Percentiles rank a stretch among this genome's conserved stretches.
Conservation (phyloP, 2,329 filamentous ascomycete species). For the Aspergillus brunneoviolaceus region DNA sequence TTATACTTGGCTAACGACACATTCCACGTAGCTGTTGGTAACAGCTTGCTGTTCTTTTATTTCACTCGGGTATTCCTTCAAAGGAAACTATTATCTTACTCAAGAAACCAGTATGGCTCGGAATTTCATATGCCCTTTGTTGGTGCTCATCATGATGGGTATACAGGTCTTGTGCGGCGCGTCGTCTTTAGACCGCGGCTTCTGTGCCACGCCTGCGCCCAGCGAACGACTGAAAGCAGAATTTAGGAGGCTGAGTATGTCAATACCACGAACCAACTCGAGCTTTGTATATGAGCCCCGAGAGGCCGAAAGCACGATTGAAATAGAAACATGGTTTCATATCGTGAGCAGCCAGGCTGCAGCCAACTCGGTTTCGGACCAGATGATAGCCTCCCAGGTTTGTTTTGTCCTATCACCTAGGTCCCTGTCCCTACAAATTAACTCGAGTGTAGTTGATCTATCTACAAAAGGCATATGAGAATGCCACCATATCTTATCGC, state of each 20-base stretch:
- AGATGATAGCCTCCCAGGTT: slow-evolving; percentile 39
- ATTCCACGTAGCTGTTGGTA: slow-evolving; percentile 16
- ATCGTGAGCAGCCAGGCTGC: slow-evolving; percentile 38
- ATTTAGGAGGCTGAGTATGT: slow-evolving; percentile 24
- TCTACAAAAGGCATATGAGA: slow-evolving; percentile 48
- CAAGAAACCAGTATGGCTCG: slow-evolving; percentile 24
- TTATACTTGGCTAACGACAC: slow-evolving; percentile 1
- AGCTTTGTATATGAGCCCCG: slow-evolving; percentile 19
- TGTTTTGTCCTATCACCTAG: slow-evolving; percentile 6
- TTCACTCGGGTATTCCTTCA: background rate
- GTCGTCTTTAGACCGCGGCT: slow-evolving; percentile 18
- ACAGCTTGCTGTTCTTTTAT: slow-evolving; percentile 7
- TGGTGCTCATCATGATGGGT: slow-evolving; percentile 20
- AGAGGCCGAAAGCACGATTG: slow-evolving; percentile 26
- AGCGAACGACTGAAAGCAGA: slow-evolving; percentile 26
- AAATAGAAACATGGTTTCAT: slow-evolving; percentile 46
- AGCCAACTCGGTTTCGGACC: slow-evolving; percentile 28
- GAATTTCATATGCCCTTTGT: slow-evolving; percentile 17
- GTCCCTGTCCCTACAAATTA: background rate
- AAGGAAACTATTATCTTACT: slow-evolving; percentile 1
- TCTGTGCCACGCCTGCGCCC: slow-evolving; percentile 35
- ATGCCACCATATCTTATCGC: slow-evolving; percentile 50
- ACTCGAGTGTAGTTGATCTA: slow-evolving; percentile 27
- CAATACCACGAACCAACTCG: slow-evolving; percentile 15
- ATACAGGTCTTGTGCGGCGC: slow-evolving; percentile 22